Evolutionary conservation across 1,284 basidiomycete species (phyloP), one percentile per base, ranked within the genome.

Genomic region (Meira miltonrushii): DNA sequence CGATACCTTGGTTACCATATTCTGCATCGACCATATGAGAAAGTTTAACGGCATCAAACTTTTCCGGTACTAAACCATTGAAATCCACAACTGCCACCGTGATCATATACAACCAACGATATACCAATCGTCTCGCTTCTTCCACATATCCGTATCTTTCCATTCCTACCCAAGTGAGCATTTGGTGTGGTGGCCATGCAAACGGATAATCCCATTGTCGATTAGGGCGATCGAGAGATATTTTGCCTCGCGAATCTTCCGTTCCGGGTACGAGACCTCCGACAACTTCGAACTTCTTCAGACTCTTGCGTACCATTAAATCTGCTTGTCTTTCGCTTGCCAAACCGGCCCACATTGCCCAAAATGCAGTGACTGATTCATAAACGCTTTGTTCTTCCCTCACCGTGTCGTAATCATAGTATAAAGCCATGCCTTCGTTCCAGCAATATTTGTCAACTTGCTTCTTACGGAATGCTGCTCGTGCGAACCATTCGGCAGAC

Each of bases 231-330:
- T 95, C 90, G 55, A 97, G 83, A 13, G 92, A 92, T 66, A 98
- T 92, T 79, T 89, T 89, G 49, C 94, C 94, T 61, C 94, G 85
- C 50, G 92, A 96, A 79, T 93, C 90, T 74, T 97, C 94, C 1
- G 95, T 97, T 56, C 94, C 94, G 11, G 92, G 90, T 4, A 95
- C 91, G 19, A 98, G 82, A n/a, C 94, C 94, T 41, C 94, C 94
- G 11, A 92, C 84, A 17, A 90, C 92, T 79, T 98, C 94, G 71
- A 98, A 96, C 81, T 95, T 95, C 81, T 87, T 87, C 73, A 98
- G 79, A 21, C 91, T 92, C 58, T 89, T 83, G 25, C 86, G 85
- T 49, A 96, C 88, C 72, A 98, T 85, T 79, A 88, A 87, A 84
- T 88, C 88, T 50, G 89, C 90, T 80, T 98, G 95, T 65, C 91